Evolutionary conservation across 2,329 filamentous ascomycete genomes (phyloP), one percentile per base, ranked within the genome.

Genomic region (Ciborinia camelliae): DNA sequence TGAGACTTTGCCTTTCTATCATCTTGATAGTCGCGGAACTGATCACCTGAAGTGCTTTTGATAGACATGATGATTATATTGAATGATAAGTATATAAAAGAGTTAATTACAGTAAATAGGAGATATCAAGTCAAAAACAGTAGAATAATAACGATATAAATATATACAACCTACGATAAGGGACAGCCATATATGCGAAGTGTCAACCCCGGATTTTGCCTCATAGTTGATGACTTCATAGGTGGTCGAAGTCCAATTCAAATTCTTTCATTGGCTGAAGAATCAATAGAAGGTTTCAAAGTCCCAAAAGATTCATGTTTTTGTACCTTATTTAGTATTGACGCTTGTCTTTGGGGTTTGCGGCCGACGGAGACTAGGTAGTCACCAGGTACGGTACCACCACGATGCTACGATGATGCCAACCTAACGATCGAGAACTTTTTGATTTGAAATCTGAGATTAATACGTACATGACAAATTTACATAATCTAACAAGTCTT

Each of bases 1-100:
- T 76, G 75, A 7, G 79, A 80, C 0, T 75, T 67, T 10, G 73
- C 71, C 45, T 75, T 70, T 32, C 79, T 76, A 66, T 81, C 80
- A 59, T 77, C 71, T 62, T 80, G 76, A 63, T 77, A 80, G 75
- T 74, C 9, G 72, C 72, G 72, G 76, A 76, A 66, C 75, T 78
- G 62, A 71, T 74, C 55, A 74, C 75, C 68, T 71, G 75, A 63
- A 76, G 78, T 77, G 70, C 72, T 71, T 66, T 75, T 68, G 30
- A 68, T 65, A 50, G 64, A 58, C 70, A 71, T 71, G 32, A 58
- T 63, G 60, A 35, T 28, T 23, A 20, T 45, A 28, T 37, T 59
- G 18, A 28, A 35, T 30, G 6, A 39, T 12, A 35, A 39, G 7
- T 12, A 20, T 26, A n/a, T 15, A 23, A 37, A 26, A 26, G 9